Conservation (phyloP, 1,284 basidiomycete genomes). For the Cystobasidium slooffiae region DNA sequence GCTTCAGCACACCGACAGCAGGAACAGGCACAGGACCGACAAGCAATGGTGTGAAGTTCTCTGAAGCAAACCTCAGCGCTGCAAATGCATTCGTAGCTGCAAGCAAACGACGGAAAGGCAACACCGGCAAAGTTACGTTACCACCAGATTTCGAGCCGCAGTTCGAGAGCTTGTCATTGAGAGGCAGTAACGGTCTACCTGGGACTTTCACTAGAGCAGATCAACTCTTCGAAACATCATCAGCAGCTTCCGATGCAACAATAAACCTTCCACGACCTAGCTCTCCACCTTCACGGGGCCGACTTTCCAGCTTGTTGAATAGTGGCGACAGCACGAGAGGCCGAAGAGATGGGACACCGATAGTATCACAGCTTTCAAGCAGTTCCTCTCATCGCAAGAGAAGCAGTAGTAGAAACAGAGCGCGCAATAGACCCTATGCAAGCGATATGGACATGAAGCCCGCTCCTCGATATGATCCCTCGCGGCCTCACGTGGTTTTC, state of each 20-base stretch:
- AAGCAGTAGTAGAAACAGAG: slow-evolving; percentile 29
- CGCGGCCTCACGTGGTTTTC: slow-evolving; percentile 38
- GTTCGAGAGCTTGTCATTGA: slow-evolving; percentile 18
- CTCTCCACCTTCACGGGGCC: neutral
- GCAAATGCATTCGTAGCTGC: slow-evolving; percentile 5
- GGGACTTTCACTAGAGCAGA: neutral
- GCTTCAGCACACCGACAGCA: neutral
- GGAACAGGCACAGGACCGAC: neutral
- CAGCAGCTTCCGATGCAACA: too few relatives aligned
- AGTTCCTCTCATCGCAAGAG: slow-evolving; percentile 12
- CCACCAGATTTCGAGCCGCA: slow-evolving; percentile 18
- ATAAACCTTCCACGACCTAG: too few relatives aligned
- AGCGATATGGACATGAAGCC: slow-evolving; percentile 25
- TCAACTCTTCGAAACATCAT: neutral
- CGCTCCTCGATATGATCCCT: slow-evolving; percentile 31
- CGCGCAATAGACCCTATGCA: neutral
- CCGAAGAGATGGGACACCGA: neutral
- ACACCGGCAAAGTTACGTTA: slow-evolving; percentile 14
- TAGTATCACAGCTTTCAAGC: neutral
- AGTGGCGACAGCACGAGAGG: neutral
- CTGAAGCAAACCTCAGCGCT: slow-evolving; percentile 6
- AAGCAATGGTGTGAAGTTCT: neutral
- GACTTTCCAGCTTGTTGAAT: neutral
- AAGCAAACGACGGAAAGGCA: slow-evolving; percentile 19
- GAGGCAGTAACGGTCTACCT: neutral